Evolutionary conservation across 345 rosid species (phyloP).

Genomic region (Sisymbrium altissimum): DNA sequence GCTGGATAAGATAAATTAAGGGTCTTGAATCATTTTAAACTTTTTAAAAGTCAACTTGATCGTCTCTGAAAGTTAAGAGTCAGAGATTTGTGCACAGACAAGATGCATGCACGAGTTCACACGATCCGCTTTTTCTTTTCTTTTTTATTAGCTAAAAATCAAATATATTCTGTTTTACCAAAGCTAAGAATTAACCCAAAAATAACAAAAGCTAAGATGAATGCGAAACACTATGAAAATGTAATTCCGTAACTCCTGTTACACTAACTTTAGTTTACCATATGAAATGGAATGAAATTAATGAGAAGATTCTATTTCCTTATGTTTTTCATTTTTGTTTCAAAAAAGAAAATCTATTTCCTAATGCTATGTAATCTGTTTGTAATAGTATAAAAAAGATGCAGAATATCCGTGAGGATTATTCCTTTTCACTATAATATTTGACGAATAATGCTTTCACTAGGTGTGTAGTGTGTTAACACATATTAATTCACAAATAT

Average conservation of each 20-base stretch:
- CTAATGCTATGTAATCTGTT: background rate
- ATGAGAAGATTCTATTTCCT: background rate
- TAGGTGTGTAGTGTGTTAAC: background rate
- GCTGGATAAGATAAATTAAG: background rate
- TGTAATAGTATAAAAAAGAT: background rate
- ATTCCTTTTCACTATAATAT: background rate
- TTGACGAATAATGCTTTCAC: background rate
- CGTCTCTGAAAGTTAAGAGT: background rate
- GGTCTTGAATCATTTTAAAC: background rate
- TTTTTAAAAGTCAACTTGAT: conserved; percentile 12
- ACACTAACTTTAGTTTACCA: background rate
- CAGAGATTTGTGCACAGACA: conserved; percentile 10
- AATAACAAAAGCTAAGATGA: background rate
- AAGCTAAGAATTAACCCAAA: background rate
- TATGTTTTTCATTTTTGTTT: background rate
- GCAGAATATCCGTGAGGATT: background rate
- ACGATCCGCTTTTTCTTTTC: background rate
- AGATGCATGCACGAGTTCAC: conserved; percentile 24
- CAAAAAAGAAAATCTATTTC: background rate
- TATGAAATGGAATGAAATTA: background rate
- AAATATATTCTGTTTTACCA: background rate
- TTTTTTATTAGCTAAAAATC: background rate
- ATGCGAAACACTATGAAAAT: background rate
- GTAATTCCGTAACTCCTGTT: background rate
- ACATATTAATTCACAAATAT: background rate